phyloP scores from a whole-genome alignment of 2,329 filamentous ascomycete genomes.

The Mycosphaerella sp. region DNA sequence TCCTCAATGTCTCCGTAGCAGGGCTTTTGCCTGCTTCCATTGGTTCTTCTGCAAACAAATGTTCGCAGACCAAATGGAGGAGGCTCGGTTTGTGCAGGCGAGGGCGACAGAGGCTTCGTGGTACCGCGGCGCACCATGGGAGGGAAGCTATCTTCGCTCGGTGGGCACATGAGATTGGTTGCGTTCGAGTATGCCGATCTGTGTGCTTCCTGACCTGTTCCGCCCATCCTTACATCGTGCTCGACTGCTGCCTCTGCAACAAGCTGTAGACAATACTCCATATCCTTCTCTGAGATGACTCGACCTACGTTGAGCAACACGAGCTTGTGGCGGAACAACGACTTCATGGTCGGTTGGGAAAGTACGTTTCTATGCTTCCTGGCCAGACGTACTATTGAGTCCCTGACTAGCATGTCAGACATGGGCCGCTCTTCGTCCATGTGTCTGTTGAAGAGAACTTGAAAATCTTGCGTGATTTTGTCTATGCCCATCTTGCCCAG shows the following conservation, averaged over 20 bases:
- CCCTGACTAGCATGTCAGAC: slow-evolving; percentile 33
- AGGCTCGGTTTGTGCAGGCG: not conserved
- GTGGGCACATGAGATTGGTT: too few species aligned
- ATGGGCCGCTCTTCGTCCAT: slow-evolving; percentile 35
- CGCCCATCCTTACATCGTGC: not conserved
- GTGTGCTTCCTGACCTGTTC: not conserved
- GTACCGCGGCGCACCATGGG: slow-evolving; percentile 1
- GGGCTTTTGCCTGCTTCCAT: slow-evolving; percentile 5
- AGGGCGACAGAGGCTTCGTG: not conserved
- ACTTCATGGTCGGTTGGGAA: slow-evolving; percentile 20
- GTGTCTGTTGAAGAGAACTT: slow-evolving; percentile 35
- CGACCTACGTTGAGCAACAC: slow-evolving; percentile 25
- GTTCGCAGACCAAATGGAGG: slow-evolving; percentile 11
- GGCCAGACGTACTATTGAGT: slow-evolving; percentile 39
- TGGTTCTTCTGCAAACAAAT: slow-evolving; percentile 12
- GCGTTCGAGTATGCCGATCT: not conserved
- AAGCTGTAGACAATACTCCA: slow-evolving; percentile 17
- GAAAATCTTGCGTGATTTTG: slow-evolving; percentile 30
- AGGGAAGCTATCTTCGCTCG: not conserved
- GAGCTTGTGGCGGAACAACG: slow-evolving; percentile 33
- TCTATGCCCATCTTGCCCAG: slow-evolving; percentile 26
- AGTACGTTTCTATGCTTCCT: slow-evolving; percentile 26
- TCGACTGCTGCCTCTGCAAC: not conserved
- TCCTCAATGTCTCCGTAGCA: slow-evolving; percentile 4
- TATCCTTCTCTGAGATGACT: slow-evolving; percentile 12